These are phyloP conservation scores for Pestalotiopsis sp. DNA, from an alignment of 2,329 filamentous ascomycete species.

Conservation along the genomic window DNA sequence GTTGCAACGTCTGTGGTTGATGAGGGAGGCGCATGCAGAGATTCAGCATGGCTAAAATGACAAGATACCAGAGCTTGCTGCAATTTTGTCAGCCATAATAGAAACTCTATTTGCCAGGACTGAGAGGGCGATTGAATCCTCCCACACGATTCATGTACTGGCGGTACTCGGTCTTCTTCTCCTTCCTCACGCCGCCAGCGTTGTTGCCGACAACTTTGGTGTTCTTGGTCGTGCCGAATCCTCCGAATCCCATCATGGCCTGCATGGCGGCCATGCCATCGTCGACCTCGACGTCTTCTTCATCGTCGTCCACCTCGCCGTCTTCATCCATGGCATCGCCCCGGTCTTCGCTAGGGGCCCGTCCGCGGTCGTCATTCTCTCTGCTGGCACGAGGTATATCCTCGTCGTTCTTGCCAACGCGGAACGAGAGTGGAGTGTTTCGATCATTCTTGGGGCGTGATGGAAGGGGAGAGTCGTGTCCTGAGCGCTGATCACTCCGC, in stretches of 20 bases:
- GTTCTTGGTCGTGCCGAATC: conserved; percentile 83
- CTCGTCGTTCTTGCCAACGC: conserved; percentile 34
- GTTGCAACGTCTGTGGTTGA: neutral
- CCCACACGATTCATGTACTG: conserved; percentile 94
- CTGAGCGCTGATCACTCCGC: conserved; percentile 8
- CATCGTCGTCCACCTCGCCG: conserved; percentile 40
- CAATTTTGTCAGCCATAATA: neutral
- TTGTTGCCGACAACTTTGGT: conserved; percentile 88
- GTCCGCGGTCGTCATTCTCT: conserved; percentile 18
- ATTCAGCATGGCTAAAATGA: neutral
- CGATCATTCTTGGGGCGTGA: conserved; percentile 25
- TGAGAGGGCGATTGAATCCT: conserved; percentile 79
- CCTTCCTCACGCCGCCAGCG: conserved; percentile 78
- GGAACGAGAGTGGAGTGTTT: conserved; percentile 34
- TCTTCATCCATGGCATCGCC: conserved; percentile 31
- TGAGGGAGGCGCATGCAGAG: neutral
- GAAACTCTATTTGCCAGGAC: conserved; percentile 41
- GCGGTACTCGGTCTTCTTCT: conserved; percentile 91
- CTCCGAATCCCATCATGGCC: conserved; percentile 86
- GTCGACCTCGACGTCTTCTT: conserved; percentile 52
- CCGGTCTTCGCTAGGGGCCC: conserved; percentile 13
- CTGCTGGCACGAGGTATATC: conserved; percentile 22
- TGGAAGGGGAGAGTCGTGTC: conserved; percentile 28
- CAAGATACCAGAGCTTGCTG: neutral
- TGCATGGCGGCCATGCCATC: conserved; percentile 76